Evolutionary conservation across 2,329 filamentous ascomycete genomes (phyloP), one percentile per base, ranked within the genome.

Genomic region (Trichoderma sp.): DNA sequence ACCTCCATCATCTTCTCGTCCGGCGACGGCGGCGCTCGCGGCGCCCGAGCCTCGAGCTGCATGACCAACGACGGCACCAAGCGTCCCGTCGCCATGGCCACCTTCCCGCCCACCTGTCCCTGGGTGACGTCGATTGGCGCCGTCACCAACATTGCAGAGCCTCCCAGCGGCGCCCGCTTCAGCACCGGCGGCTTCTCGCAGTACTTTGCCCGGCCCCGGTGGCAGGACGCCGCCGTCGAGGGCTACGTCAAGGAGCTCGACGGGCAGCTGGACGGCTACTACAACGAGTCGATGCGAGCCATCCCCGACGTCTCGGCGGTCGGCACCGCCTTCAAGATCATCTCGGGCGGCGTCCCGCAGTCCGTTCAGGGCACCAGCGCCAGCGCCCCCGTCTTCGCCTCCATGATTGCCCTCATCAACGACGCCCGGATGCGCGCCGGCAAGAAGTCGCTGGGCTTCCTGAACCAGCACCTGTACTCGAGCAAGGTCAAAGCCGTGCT

Each of bases 91-190:
- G 86, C 88, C 71, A 78, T 86, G 34, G 82, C 87, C 1, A 82
- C 81, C 5, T 92, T 91, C 75, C 89, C 89, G 0, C 84, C 83
- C 0, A 83, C 83, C 0, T 92, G 89, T 69, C 89, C 88, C 0
- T 91, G 85, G 73, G 83, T 91, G 7, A 91, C 89, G 0, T 78
- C 82, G 2, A 84, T 91, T 1, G 89, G 89, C 7, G 88, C 84
- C 1, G 88, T 86, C 1, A 71, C 67, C 45, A 77, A 77, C 68
- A 69, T 68, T 2, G 68, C 69, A 3, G 72, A 75, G 4, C 78
- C 78, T 0, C 77, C 81, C 12, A 72, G 69, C 2, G 82, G 77
- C 2, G 78, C 82, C 2, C 69, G 68, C n/a, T 82, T 80, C 70
- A 83, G 79, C 60, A 76, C 78, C 3, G 82, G 84, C 7, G 84